Conservation (phyloP, 345 rosid genomes). For the Erysimum cheiranthoides region DNA sequence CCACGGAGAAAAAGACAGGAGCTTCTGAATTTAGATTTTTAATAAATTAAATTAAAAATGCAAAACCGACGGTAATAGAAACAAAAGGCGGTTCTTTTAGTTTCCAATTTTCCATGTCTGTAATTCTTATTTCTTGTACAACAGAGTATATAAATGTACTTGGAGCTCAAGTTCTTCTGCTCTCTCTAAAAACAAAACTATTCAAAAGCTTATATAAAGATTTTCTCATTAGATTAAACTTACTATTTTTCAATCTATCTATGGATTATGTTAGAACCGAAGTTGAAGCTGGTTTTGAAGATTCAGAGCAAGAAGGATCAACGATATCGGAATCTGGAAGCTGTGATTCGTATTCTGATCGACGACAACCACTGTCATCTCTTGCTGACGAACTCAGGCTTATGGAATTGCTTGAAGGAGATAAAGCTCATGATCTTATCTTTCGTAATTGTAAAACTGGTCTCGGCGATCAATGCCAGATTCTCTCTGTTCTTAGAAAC, state of each 20-base stretch:
- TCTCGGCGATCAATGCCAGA: slow-evolving; percentile 47
- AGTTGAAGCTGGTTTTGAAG: slow-evolving; percentile 15
- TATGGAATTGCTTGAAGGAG: slow-evolving; percentile 55
- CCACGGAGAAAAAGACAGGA: slow-evolving; percentile 33
- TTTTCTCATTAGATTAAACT: not conserved
- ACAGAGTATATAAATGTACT: not conserved
- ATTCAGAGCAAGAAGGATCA: slow-evolving; percentile 47
- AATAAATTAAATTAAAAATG: not conserved
- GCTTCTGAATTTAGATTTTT: not conserved
- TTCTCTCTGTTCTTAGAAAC: slow-evolving; percentile 57
- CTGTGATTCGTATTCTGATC: slow-evolving; percentile 40
- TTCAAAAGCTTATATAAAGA: not conserved
- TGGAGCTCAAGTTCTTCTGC: slow-evolving; percentile 41
- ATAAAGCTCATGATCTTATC: slow-evolving; percentile 55
- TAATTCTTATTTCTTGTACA: not conserved
- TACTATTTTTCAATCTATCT: not conserved
- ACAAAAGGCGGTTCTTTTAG: slow-evolving; percentile 41
- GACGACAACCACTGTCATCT: not conserved
- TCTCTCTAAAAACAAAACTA: not conserved
- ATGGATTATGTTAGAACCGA: slow-evolving; percentile 41
- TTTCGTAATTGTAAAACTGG: slow-evolving; percentile 55
- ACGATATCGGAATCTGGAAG: slow-evolving; percentile 67
- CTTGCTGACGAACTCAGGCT: slow-evolving; percentile 43
- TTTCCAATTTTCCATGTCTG: slow-evolving; percentile 32
- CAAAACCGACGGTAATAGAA: slow-evolving; percentile 36